Evolutionary conservation across 2,329 filamentous ascomycete species (phyloP).

Genomic region (Trichoderma sp.): DNA sequence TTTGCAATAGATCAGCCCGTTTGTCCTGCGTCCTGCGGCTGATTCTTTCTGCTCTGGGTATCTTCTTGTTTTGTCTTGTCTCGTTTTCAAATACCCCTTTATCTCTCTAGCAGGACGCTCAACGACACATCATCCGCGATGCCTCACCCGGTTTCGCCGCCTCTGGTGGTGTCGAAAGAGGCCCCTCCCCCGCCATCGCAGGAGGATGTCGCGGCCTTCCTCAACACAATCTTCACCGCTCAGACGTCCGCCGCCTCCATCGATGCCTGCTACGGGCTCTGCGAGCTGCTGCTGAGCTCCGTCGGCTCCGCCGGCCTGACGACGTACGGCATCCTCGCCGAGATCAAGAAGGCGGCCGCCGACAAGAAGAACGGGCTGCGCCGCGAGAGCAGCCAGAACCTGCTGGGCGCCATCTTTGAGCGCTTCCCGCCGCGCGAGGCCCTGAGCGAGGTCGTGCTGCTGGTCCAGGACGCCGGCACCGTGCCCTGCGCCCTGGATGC

Average conservation of each 20-base stretch:
- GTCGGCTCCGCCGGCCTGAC: conserved; percentile 57
- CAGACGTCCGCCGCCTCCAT: conserved; percentile 70
- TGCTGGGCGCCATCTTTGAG: conserved; percentile 91
- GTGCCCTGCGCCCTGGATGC: conserved; percentile 77
- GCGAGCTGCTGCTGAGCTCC: conserved; percentile 58
- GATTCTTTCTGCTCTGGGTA: conserved; percentile 20
- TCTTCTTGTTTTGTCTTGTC: neutral
- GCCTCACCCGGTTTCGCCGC: conserved; percentile 55
- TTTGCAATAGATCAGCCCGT: conserved; percentile 11
- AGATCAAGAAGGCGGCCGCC: conserved; percentile 71
- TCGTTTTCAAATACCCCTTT: conserved; percentile 21
- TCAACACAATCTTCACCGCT: conserved; percentile 70
- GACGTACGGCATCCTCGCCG: conserved; percentile 57
- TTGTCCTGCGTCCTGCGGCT: conserved; percentile 18
- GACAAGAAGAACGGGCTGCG: conserved; percentile 91
- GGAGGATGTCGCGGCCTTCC: conserved; percentile 65
- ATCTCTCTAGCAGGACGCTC: conserved; percentile 25
- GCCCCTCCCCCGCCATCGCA: conserved; percentile 61
- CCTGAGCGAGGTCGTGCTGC: conserved; percentile 76
- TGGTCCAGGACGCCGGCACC: conserved; percentile 77
- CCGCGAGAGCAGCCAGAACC: conserved; percentile 91
- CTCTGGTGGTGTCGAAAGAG: conserved; percentile 51
- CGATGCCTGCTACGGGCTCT: conserved; percentile 64
- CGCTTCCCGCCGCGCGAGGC: conserved; percentile 77
- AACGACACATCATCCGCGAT: conserved; percentile 37